Base-by-base conservation (phyloP, 177 flowering plant genomes). In the Telopea speciosissima region DNA sequence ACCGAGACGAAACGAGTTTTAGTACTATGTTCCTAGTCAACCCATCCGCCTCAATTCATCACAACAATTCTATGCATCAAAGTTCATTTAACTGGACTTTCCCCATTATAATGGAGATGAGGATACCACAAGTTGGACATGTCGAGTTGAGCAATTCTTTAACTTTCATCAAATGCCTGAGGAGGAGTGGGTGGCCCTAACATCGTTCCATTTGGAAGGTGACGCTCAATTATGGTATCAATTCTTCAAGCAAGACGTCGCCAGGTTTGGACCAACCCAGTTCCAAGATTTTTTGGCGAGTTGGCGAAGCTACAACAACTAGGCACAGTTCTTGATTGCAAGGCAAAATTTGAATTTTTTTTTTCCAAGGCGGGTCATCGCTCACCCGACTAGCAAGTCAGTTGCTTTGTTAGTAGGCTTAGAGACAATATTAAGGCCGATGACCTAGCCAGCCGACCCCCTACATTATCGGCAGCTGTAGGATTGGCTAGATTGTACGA, bases 121-220 rank as follows among this genome's bases (percentile, higher is more conserved):
- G 6, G 40, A 36, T 0, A 36, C 9, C 7, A 49, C 54, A 10
- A 49, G 19, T 49, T 49, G 54, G 17, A 49, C 5, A 1, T 44
- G 49, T 8, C 49, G 49, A 13, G 49, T 10, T 44, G 14, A 44
- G 14, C 19, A 49, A 13, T 49, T 58, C 2, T 72, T 72, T 16
- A 3, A 59, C 0, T 59, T 66, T 22, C 58, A 72, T 1, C 8
- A 25, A 3, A 60, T 22, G 1, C 14, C 10, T 2, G 1, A 6
- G 3, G 65, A 58, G 1, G 42, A 59, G 21, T 0, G 24, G 1
- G 65, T 72, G 0, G 16, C 17, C 0, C 23, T 72, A 17, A 65
- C 66, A 0, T 28, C 70, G 0, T 66, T 56, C 26, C 62, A 66
- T 40, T 16, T 66, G 1, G 65, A 66, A 7, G 75, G 70, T 4